Evolutionary conservation across 768 basidiomycete genomes (phyloP), one percentile per base, ranked within the genome.

Genomic region (Pluteus cervinus): DNA sequence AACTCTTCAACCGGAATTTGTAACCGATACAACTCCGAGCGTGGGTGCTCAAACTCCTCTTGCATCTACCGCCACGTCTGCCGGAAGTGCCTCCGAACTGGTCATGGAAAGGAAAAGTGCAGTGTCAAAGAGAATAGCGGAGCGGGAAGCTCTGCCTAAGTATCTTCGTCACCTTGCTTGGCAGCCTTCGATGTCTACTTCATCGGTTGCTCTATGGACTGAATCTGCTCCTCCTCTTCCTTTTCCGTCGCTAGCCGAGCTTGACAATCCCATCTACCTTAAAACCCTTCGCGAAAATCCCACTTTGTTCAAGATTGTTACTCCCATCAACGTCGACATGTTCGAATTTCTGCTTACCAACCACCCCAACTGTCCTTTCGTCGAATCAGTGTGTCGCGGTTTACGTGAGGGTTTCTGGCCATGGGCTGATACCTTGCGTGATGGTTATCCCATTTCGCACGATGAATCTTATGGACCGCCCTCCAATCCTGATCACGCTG

Each of bases 401-500:
- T 48, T 74, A 0, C 22, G 7, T 0, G 44, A 61, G 1, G 71
- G 70, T 0, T 71, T 72, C 34, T 74, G 68, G 70, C 71, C 71
- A 0, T 66, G 45, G 40, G 64, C 61, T 0, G 42, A 62, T 4
- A 61, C 58, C 0, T 21, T 31, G 8, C 18, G 32, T 2, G 31
- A 20, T 0, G 46, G 20, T 0, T 57, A 55, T 16, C 61, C 58
- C 2, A 15, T 24, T 0, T 52, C 35, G 0, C 37, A 45, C 6
- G 55, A 64, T 16, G 40, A 40, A 3, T 49, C 53, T 0, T 4
- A 21, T 3, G 39, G 25, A 1, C 38, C 45, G 0, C 44, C 52
- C 2, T 28, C 14, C 2, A 30, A 43, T n/a, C 32, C 37, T 1
- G 16, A 20, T 0, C 42, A 63, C 20, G 33, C 39, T 0, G 21